These are phyloP conservation scores for Volvariella volvacea DNA, from an alignment of 1,284 basidiomycete genomes.

Conservation along the genomic window DNA sequence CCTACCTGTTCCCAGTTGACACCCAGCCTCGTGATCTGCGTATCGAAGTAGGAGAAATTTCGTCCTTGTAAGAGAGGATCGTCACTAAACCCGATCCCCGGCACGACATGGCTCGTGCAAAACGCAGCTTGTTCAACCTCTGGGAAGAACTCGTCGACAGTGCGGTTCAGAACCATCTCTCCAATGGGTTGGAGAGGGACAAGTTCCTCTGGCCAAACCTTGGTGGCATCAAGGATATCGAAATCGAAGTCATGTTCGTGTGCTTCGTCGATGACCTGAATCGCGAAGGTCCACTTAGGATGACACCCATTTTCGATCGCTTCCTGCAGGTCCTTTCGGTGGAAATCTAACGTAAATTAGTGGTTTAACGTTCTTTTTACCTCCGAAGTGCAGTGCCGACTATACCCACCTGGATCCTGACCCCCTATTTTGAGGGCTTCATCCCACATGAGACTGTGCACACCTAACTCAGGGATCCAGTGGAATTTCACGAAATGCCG, in stretches of 20 bases:
- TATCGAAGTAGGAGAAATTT: conserved; percentile 83
- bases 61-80: conserved; percentile 81
- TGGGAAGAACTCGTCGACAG: conserved; percentile 72
- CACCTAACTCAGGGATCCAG: conserved; percentile 74
- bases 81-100: conserved; percentile 76
- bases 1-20: conserved; percentile 64
- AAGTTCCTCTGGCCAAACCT: conserved; percentile 75
- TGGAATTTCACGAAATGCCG: conserved; percentile 84
- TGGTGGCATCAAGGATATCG: conserved; percentile 81
- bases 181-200: conserved; percentile 74
- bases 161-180: conserved; percentile 64
- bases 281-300: conserved; percentile 72
- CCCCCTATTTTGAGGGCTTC: conserved; percentile 80
- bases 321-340: conserved; percentile 73
- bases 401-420: conserved; percentile 58
- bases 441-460: conserved; percentile 81
- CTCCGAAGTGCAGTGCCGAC: neutral
- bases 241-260: conserved; percentile 74
- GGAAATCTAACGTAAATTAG: conserved; percentile 49
- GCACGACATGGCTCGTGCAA: conserved; percentile 76
- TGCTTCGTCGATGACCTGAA: conserved; percentile 66
- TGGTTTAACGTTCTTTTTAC: conserved; percentile 1
- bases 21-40: conserved; percentile 70
- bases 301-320: conserved; percentile 65
- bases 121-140: conserved; percentile 82